Percentiles rank a stretch among this genome's conserved stretches.
Evolutionary conservation across 2,329 filamentous ascomycete species (phyloP).

Genomic region (Stagonosporopsis chrysanthemi): DNA sequence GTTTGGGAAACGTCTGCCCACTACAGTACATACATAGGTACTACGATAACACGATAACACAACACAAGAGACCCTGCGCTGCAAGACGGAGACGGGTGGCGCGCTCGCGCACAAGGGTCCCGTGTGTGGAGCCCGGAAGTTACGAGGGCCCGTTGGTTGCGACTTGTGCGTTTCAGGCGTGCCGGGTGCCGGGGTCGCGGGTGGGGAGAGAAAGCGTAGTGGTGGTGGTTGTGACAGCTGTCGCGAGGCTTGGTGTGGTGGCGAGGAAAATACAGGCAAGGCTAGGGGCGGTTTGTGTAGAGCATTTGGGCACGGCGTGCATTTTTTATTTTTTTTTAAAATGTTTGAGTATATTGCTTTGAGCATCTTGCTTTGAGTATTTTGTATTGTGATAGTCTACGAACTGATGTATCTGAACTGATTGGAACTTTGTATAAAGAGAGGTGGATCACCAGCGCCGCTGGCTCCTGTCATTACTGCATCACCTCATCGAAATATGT

Average conservation of each 20-base stretch:
- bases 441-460: constrained; percentile 25
- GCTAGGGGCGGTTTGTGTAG: not conserved
- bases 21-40: no score
- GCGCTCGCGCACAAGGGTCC: not conserved
- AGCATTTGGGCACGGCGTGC: no score
- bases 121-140: constrained; percentile 5
- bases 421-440: constrained; percentile 9
- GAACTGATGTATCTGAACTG: not conserved
- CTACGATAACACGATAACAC: no score
- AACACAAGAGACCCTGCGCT: no score
- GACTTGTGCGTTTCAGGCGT: constrained; percentile 7
- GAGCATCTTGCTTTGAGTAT: no score
- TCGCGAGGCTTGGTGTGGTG: constrained; percentile 14
- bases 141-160: constrained; percentile 2
- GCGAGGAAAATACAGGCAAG: no score
- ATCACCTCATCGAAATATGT: constrained; percentile 15
- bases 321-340: no score
- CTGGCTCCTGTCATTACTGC: constrained; percentile 31
- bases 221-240: constrained; percentile 6
- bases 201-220: no score
- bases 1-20: no score
- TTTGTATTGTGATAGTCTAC: not conserved
- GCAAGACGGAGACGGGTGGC: constrained; percentile 1
- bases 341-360: no score
- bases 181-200: no score